phyloP scores from a whole-genome alignment of 768 basidiomycete genomes.

The Trametes sanguinea region DNA sequence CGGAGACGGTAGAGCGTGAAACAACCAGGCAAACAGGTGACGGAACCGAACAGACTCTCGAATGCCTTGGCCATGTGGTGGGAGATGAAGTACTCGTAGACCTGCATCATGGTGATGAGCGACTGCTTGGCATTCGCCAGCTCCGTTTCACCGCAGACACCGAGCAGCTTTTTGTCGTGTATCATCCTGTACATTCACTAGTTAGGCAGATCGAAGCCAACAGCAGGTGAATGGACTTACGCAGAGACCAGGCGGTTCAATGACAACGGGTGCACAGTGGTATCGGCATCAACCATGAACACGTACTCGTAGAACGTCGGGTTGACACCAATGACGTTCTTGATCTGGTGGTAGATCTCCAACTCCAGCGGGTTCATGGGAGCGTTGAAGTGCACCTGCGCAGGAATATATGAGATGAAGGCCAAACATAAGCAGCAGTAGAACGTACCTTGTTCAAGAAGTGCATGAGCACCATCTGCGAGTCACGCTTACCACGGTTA shows the following conservation, averaged over 20 bases:
- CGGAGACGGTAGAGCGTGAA: conserved; percentile 97
- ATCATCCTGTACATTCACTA: conserved; percentile 68
- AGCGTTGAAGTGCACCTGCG: conserved; percentile 91
- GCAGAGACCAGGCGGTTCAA: conserved; percentile 91
- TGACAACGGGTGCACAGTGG: conserved; percentile 84
- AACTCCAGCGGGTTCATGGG: conserved; percentile 97
- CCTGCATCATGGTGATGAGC: conserved; percentile 97
- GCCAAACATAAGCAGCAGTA: neutral
- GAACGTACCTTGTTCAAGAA: conserved; percentile 88
- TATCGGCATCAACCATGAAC: conserved; percentile 94
- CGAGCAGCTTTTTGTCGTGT: conserved; percentile 92
- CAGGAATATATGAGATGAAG: neutral
- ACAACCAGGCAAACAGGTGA: conserved; percentile 98
- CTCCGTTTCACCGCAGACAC: conserved; percentile 93
- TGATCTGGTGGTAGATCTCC: conserved; percentile 99
- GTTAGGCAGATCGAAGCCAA: neutral
- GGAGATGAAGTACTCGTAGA: conserved; percentile 99
- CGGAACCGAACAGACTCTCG: conserved; percentile 94
- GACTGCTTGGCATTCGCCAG: conserved; percentile 94
- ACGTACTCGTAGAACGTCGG: conserved; percentile 97
- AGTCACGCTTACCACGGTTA: conserved; percentile 98
- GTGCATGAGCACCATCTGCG: conserved; percentile 94
- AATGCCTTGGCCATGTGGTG: conserved; percentile 99
- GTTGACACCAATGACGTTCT: conserved; percentile 99
- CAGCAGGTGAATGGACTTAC: conserved; percentile 48